These are phyloP conservation scores for Fusarium foetens DNA, from an alignment of 2,329 filamentous ascomycete species.

Conservation along the genomic window DNA sequence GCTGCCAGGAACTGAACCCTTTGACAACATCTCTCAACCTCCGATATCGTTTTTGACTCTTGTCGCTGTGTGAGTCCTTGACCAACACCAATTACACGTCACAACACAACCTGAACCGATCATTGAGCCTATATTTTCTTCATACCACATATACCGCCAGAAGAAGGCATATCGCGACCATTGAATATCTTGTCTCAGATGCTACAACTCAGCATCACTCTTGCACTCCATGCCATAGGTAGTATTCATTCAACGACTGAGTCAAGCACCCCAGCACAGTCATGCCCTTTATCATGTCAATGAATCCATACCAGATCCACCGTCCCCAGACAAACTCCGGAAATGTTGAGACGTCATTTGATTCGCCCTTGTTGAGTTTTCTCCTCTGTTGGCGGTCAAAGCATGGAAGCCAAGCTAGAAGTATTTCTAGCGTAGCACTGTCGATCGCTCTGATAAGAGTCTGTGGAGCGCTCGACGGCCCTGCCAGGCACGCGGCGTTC, in stretches of 20 bases:
- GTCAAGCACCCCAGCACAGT: constrained; percentile 3
- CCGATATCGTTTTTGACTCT: constrained; percentile 37
- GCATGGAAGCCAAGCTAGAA: constrained; percentile 15
- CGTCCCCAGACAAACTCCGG: constrained; percentile 14
- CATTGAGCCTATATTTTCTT: not conserved
- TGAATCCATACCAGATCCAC: constrained; percentile 16
- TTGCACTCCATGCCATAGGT: not conserved
- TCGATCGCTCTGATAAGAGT: constrained; percentile 29
- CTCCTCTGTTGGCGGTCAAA: constrained; percentile 25
- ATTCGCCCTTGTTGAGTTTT: constrained; percentile 14
- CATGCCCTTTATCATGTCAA: constrained; percentile 21
- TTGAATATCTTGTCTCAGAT: no score
- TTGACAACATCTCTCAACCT: constrained; percentile 18
- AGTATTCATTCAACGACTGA: not conserved
- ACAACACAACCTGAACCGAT: not conserved
- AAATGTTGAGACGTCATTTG: constrained; percentile 31
- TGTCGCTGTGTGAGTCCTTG: not conserved
- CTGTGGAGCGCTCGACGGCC: constrained; percentile 3
- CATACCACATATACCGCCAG: not conserved
- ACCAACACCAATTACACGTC: constrained; percentile 35
- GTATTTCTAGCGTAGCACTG: constrained; percentile 12
- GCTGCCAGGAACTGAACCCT: constrained; percentile 34
- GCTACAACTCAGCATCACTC: not conserved
- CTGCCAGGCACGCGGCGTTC: constrained; percentile 28
- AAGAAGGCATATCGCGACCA: not conserved